phyloP scores from a whole-genome alignment of 2,329 filamentous ascomycete genomes.

The Talaromyces sp. region DNA sequence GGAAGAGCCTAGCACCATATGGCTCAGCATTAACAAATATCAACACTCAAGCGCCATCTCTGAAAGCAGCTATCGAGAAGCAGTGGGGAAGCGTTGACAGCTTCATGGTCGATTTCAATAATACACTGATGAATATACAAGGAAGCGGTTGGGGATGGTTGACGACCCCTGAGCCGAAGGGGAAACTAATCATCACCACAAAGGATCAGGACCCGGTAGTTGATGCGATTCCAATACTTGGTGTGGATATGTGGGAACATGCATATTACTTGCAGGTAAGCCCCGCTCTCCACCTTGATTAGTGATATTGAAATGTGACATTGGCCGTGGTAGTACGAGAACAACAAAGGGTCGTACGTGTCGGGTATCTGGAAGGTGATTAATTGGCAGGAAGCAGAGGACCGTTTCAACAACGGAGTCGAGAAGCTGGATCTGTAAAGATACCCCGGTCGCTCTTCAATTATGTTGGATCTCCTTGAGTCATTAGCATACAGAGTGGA shows the following conservation, averaged over 20 bases:
- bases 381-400: constrained; percentile 86
- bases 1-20: constrained; percentile 76
- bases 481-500: too few relatives aligned
- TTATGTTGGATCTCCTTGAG: too few relatives aligned
- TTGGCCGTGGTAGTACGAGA: constrained; percentile 71
- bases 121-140: constrained; percentile 70
- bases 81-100: constrained; percentile 69
- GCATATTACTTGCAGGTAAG: constrained; percentile 83
- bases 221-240: constrained; percentile 75
- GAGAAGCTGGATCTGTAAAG: constrained; percentile 13
- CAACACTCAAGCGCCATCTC: constrained; percentile 56
- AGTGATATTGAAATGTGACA: not conserved
- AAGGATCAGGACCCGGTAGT: constrained; percentile 85
- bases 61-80: constrained; percentile 63
- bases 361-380: constrained; percentile 87
- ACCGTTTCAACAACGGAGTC: constrained; percentile 55
- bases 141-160: constrained; percentile 91
- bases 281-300: not conserved
- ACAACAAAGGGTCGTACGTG: constrained; percentile 92
- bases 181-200: constrained; percentile 72
- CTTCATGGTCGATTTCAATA: constrained; percentile 68
- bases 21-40: constrained; percentile 60
- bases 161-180: constrained; percentile 62
- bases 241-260: constrained; percentile 92
- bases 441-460: too few relatives aligned